These are phyloP conservation scores for Patellifolia procumbens DNA, from an alignment of 179 eudicot genomes.

Conservation along the genomic window DNA sequence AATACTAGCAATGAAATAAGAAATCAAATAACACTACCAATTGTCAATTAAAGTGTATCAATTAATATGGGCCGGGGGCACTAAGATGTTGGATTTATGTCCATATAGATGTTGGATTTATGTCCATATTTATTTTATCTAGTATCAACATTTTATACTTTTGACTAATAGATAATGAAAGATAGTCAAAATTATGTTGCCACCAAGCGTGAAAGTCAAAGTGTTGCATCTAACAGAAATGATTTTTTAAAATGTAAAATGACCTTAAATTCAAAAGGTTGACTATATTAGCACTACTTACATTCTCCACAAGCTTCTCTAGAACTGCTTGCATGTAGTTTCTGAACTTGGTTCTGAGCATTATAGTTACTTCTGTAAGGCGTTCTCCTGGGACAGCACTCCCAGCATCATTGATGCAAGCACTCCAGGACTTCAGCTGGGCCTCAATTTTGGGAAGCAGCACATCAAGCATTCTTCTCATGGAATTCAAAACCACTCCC, in stretches of 20 bases:
- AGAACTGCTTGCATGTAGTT: slow-evolving; percentile 70
- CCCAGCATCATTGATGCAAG: slow-evolving; percentile 56
- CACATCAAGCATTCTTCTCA: slow-evolving; percentile 83
- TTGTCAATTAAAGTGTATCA: no score
- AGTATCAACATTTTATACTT: no score
- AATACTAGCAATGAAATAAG: no score
- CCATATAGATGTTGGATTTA: no score
- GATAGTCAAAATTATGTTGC: no score
- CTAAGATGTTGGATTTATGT: no score
- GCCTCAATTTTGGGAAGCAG: slow-evolving; percentile 66
- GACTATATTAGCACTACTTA: slow-evolving; percentile 31
- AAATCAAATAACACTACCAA: no score
- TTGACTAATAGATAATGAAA: no score
- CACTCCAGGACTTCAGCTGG: slow-evolving; percentile 70
- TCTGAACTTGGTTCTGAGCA: slow-evolving; percentile 76
- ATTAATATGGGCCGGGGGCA: no score
- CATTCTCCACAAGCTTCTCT: slow-evolving; percentile 80
- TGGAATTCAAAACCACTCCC: slow-evolving; percentile 72
- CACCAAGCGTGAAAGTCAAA: no score
- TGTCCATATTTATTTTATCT: no score
- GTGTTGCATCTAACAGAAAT: not conserved
- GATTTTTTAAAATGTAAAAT: not conserved
- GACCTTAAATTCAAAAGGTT: not conserved
- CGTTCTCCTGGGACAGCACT: slow-evolving; percentile 68
- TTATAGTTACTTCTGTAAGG: slow-evolving; percentile 73